Evolutionary conservation across 176 grass and related monocot species (phyloP), one percentile per base, ranked within the genome.

Genomic region (Juncus effusus): DNA sequence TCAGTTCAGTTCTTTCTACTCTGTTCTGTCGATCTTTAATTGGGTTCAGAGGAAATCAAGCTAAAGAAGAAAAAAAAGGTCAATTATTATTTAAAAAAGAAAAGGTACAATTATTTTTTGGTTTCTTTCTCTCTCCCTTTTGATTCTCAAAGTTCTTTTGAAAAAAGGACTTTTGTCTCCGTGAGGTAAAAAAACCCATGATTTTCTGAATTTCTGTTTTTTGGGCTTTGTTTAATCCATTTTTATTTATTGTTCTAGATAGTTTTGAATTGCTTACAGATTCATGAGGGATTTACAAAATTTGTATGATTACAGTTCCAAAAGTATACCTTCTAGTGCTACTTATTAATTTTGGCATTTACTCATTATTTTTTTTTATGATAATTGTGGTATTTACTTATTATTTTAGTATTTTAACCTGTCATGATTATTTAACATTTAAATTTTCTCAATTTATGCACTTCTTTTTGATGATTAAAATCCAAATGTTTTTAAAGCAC

Each of bases 11-110:
- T 54, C 16, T 54, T 42, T 4, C 57, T 59, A 38, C 36, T 47
- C 39, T 72, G 55, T 13, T 70, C 54, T 14, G 12, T 13, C 38
- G 54, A 72, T 72, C 68, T 59, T 72, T 42, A 59, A 47, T 72
- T 47, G 44, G 44, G 44, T 47, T 47, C 14, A 10, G 40, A 59
- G 37, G 35, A 36, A 12, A 42, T 40, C 13, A 13, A 49, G 55
- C 58, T 7, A 40, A 72, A 72, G 57, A 11, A 12, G 7, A 44
- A 51, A 35, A 6, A 8, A 68, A 37, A 55, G 65, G 19, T 28
- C 0, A 28, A 28, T 28, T 28, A 28, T 28, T 28, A 28, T 28
- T 28, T 28, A 1, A 28, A 28, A 28, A 7, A 37, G 41, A 58
- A 60, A 72, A 72, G 69, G 69, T 72, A 10, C 7, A 10, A 28